phyloP scores from a whole-genome alignment of 768 basidiomycete genomes.

The Lepiota venenata region DNA sequence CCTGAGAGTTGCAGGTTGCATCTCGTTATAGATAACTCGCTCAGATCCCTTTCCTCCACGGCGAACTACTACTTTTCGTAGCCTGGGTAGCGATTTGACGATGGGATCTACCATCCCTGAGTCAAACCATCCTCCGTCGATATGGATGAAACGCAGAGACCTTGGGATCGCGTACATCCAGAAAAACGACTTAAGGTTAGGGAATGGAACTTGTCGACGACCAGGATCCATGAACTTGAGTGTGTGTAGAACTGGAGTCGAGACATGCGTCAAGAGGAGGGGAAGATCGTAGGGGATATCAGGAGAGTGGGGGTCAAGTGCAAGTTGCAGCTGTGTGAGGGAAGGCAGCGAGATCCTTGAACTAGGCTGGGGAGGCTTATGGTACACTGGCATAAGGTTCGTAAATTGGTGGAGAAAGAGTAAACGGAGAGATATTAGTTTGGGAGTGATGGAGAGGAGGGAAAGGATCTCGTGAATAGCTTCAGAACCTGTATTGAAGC shows the following conservation, averaged over 20 bases:
- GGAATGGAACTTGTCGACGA: constrained; percentile 34
- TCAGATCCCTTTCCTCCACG: constrained; percentile 20
- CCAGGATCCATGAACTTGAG: constrained; percentile 46
- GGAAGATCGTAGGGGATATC: constrained; percentile 63
- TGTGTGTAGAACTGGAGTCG: constrained; percentile 42
- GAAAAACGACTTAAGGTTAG: constrained; percentile 45
- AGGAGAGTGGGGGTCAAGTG: constrained; percentile 38
- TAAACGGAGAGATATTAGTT: constrained; percentile 51
- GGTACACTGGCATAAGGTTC: constrained; percentile 12
- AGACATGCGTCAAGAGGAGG: constrained; percentile 46
- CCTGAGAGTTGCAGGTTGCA: background rate
- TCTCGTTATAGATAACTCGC: constrained; percentile 3
- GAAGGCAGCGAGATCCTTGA: constrained; percentile 38
- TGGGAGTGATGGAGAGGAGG: constrained; percentile 52
- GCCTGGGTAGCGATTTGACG: constrained; percentile 27
- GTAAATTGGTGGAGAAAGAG: constrained; percentile 37
- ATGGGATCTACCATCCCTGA: constrained; percentile 34
- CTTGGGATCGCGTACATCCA: constrained; percentile 38
- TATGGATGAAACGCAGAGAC: constrained; percentile 33
- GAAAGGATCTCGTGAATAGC: constrained; percentile 55
- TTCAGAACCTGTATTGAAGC: constrained; percentile 55
- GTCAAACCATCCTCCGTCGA: constrained; percentile 49
- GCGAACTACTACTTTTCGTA: constrained; percentile 29
- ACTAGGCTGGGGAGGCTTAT: constrained; percentile 26
- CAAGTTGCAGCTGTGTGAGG: constrained; percentile 45